phyloP scores from a whole-genome alignment of 2,329 filamentous ascomycete species.

The Epichloe typhina region DNA sequence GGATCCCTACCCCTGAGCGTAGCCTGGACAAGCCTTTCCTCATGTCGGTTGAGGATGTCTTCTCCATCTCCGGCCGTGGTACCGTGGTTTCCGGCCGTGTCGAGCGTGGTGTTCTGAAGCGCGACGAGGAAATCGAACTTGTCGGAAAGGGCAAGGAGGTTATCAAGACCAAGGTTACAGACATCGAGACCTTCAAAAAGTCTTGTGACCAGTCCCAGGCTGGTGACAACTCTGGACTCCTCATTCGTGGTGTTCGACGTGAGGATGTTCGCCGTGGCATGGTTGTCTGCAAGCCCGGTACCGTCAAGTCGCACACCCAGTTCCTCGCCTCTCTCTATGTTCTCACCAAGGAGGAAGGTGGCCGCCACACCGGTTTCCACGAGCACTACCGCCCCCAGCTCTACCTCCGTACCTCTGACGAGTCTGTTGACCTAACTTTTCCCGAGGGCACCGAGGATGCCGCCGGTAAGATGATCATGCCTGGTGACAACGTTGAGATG shows the following conservation, averaged over 20 bases:
- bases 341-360: conserved; percentile 93
- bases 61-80: conserved; percentile 84
- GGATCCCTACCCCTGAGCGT: conserved; percentile 93
- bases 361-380: conserved; percentile 88
- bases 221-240: conserved; percentile 94
- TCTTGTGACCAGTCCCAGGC: conserved; percentile 92
- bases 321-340: conserved; percentile 96
- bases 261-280: conserved; percentile 93
- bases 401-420: conserved; percentile 85
- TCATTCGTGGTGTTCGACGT: conserved; percentile 89
- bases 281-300: conserved; percentile 77
- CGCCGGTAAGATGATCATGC: conserved; percentile 76
- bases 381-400: conserved; percentile 96
- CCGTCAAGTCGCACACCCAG: conserved; percentile 74
- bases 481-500: conserved; percentile 99
- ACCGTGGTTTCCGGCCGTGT: conserved; percentile 96
- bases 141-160: conserved; percentile 69
- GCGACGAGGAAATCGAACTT: conserved; percentile 86
- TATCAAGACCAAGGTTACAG: conserved; percentile 98
- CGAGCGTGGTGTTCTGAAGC: conserved; percentile 88
- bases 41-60: conserved; percentile 93
- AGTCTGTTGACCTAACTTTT: conserved; percentile 68
- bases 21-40: conserved; percentile 97
- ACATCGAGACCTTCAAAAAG: conserved; percentile 99
- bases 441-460: conserved; percentile 68